A percentile compares a stretch with the other conserved stretches of the same genome.
phyloP scores from a whole-genome alignment of 2,329 filamentous ascomycete species.

The Chaetomium sp. region DNA sequence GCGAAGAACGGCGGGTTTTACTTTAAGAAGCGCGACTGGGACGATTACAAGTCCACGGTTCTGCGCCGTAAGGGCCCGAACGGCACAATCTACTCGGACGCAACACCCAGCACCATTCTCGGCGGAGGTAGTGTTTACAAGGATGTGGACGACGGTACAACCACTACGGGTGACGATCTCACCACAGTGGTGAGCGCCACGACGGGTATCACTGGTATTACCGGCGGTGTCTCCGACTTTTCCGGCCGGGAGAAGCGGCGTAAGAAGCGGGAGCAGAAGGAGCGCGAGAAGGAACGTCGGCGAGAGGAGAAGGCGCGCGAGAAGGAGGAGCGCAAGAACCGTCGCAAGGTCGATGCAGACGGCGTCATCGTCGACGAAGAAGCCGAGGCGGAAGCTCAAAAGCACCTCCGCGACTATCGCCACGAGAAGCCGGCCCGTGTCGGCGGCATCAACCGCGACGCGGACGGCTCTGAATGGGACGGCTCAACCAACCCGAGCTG shows the following conservation, averaged over 20 bases:
- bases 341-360: constrained; percentile 48
- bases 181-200: constrained; percentile 36
- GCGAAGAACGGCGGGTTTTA: constrained; percentile 92
- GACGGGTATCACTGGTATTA: constrained; percentile 48
- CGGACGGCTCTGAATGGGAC: constrained; percentile 75
- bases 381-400: constrained; percentile 56
- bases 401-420: constrained; percentile 75
- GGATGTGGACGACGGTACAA: constrained; percentile 50
- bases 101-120: constrained; percentile 72
- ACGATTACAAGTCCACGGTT: constrained; percentile 96
- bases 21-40: constrained; percentile 84
- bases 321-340: constrained; percentile 38
- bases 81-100: constrained; percentile 76
- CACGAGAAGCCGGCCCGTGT: constrained; percentile 81
- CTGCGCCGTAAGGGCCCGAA: constrained; percentile 83
- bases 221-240: constrained; percentile 51
- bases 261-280: constrained; percentile 46
- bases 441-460: constrained; percentile 77
- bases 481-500: constrained; percentile 62
- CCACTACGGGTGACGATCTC: constrained; percentile 36
- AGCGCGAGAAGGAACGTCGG: constrained; percentile 27
- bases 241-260: constrained; percentile 47
- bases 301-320: constrained; percentile 32
- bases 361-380: constrained; percentile 57
- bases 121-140: constrained; percentile 85